Base-by-base conservation (phyloP, 768 basidiomycete species). In the Xerocomellus intermedius region DNA sequence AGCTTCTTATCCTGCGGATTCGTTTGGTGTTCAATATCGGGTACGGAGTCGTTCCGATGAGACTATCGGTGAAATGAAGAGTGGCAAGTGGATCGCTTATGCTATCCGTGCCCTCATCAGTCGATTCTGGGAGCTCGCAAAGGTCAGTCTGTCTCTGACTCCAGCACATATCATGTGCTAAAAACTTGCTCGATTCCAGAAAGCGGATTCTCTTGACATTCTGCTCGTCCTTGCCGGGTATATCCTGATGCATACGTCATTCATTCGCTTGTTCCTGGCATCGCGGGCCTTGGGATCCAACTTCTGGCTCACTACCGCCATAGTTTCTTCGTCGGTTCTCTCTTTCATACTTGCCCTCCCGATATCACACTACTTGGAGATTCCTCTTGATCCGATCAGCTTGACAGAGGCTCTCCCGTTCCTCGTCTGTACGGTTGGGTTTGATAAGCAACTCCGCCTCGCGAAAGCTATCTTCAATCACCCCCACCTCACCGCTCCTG, bases 361-460 rank as follows among this genome's bases (percentile, higher is more conserved):
- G 14, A 68, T 85, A 38, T 83, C 87, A 19, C 81, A 87, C 49
- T 85, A 85, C 8, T 78, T 98, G 54, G 79, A 81, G 62, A 92
- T 99, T 55, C 88, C 86, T 19, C 86, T 99, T 62, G 95, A 98
- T 69, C 93, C 94, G 2, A 87, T 98, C 50, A 87, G 87, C 10
- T 80, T 99, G 48, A 93, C 91, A 10, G 97, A 99, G 71, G 96
- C 97, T 0, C 82, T 99, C 0, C 97, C 97, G 0, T 98, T 98
- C 85, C 78, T 98, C 45, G 95, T 99, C 35, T 96, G 96, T 71
- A 97, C 94, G 2, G 86, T 99, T 56, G 96, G 96, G 8, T 99
- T 98, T 70, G 97, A 99, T 74, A 98, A 99, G 70, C 96, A 95
- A 0, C 85, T 96, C 43, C 83, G 91, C 8, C 85, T 99, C 24